Evolutionary conservation across 331 rosid species (phyloP).

Genomic region (Quercus tomentella): DNA sequence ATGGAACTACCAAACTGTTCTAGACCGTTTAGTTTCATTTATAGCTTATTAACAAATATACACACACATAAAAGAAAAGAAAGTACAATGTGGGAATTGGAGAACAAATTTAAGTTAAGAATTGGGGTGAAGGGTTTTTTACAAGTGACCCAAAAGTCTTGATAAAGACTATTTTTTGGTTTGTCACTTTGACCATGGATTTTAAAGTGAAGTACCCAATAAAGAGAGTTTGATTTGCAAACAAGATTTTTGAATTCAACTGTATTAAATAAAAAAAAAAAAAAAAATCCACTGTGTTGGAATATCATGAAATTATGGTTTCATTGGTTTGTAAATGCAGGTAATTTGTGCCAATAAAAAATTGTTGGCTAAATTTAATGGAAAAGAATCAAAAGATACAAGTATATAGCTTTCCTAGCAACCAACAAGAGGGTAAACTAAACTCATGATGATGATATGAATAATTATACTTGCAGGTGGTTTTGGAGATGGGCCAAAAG

Average conservation of each 20-base stretch:
- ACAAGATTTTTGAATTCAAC: neutral
- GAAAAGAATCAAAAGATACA: neutral
- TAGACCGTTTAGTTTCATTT: no score
- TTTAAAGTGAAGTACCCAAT: no score
- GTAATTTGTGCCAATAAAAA: neutral
- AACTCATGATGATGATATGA: neutral
- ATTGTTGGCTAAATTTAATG: neutral
- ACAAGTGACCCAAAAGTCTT: neutral
- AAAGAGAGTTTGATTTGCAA: neutral
- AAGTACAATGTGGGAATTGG: no score
- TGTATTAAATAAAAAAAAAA: neutral
- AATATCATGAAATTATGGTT: neutral
- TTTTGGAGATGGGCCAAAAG: constrained; percentile 26
- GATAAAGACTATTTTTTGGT: neutral
- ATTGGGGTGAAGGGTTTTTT: neutral
- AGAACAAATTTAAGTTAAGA: neutral
- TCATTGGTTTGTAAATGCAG: neutral
- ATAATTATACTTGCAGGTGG: constrained; percentile 29
- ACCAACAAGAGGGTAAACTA: neutral
- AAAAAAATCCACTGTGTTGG: neutral
- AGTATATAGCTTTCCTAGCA: neutral
- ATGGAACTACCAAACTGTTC: no score
- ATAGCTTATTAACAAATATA: no score
- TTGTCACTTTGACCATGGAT: neutral
- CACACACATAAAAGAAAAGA: no score